Percentiles rank a stretch among this genome's conserved stretches.
These are phyloP conservation scores for Pisolithus sp. DNA, from an alignment of 768 basidiomycete genomes.

Conservation along the genomic window DNA sequence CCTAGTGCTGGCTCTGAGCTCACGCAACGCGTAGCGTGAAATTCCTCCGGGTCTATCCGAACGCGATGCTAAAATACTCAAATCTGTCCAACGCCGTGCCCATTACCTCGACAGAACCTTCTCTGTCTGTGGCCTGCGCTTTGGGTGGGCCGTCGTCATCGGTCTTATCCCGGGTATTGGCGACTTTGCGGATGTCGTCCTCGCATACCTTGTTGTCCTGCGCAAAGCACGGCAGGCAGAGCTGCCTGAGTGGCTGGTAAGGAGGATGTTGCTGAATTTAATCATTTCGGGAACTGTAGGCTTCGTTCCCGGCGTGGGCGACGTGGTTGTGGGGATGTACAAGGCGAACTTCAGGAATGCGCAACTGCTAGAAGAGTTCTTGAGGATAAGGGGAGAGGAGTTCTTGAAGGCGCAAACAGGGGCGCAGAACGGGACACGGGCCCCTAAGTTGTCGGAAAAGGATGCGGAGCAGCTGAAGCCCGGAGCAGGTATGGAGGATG, in stretches of 20 bases:
- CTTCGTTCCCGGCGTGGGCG: constrained; percentile 67
- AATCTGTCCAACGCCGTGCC: constrained; percentile 68
- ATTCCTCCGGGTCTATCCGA: constrained; percentile 70
- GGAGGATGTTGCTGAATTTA: constrained; percentile 74
- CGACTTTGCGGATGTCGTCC: constrained; percentile 51
- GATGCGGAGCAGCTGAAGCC: constrained; percentile 45
- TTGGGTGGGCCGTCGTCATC: constrained; percentile 85
- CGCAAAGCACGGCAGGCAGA: constrained; percentile 72
- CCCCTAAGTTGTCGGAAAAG: constrained; percentile 20
- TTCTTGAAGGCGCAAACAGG: constrained; percentile 47
- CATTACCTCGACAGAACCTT: constrained; percentile 88
- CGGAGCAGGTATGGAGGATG: constrained; percentile 41
- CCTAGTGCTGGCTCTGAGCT: constrained; percentile 9
- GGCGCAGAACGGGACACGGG: constrained; percentile 20
- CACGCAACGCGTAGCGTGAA: constrained; percentile 40
- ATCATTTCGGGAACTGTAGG: constrained; percentile 61
- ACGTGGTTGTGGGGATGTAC: constrained; percentile 67
- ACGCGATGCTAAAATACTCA: constrained; percentile 70
- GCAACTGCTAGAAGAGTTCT: constrained; percentile 75
- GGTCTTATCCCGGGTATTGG: constrained; percentile 68
- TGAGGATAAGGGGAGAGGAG: constrained; percentile 73
- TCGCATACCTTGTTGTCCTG: constrained; percentile 75
- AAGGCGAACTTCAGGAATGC: constrained; percentile 92
- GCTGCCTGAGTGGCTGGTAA: constrained; percentile 57
- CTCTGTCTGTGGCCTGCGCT: constrained; percentile 67